Evolutionary conservation across 2,329 filamentous ascomycete genomes (phyloP), one percentile per base, ranked within the genome.

Genomic region (Fusarium marasasianum): DNA sequence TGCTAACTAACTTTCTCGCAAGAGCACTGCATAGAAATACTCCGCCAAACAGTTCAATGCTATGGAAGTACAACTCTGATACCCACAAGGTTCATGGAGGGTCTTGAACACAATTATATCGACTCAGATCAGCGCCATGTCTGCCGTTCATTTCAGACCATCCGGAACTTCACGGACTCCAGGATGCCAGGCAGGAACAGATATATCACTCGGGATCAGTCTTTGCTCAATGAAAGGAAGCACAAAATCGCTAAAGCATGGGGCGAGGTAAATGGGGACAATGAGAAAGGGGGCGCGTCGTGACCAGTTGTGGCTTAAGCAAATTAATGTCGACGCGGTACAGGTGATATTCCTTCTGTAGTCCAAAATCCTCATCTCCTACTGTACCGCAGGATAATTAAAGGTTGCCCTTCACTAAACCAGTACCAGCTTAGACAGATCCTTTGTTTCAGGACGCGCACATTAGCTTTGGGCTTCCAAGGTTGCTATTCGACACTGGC

Each of bases 311-410:
- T 53, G 33, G 33, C n/a, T 53, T 22, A 26, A 15, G 18, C 1
- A 37, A 26, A 3, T 8, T 18, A 15, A 37, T 12, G 9, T 8
- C 1, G 3, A 35, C 2, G 14, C 33, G 33, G 14, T 35, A 15
- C 0, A 35, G 33, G 33, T 3, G 1, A 1, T 15, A 22, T 4
- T 53, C 8, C 3, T 37, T 14, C 3, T 2, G 11, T 1, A 15
- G 12, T 7, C n/a, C 6, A 14, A 4, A 6, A 14, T n/a, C 10
- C 11, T 50, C 2, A 17, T 22, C 45, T 2, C 24, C 8, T 29
- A 20, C 10, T 22, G 10, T n/a, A n/a, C 20, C 3, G 9, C 22
- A 20, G 8, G 13, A 22, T 26, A 26, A 26, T 26, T 2, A 53
- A 26, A 26, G 4, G 11, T 24, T 3, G 4, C 6, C 8, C 12